Evolutionary conservation across 345 rosid genomes (phyloP).

Genomic region (Rhodamnia rubescens): DNA sequence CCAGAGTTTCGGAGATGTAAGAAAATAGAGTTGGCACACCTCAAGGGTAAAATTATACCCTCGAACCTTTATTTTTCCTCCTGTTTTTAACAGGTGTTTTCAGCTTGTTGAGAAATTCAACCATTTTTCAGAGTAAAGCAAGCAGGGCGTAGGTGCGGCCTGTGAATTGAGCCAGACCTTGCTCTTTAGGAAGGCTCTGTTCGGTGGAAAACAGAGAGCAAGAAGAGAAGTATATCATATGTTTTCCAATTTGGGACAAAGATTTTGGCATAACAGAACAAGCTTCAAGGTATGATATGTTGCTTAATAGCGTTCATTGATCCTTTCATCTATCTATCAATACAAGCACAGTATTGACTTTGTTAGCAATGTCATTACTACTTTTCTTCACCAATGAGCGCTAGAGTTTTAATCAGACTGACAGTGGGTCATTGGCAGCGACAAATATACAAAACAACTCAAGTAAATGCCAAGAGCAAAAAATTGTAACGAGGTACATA

Average conservation of each 20-base stretch:
- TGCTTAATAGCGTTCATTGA: not conserved
- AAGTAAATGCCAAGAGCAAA: not conserved
- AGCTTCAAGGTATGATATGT: not conserved
- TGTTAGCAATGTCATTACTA: not conserved
- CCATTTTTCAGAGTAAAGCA: not conserved
- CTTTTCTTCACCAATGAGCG: not conserved
- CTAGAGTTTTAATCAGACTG: not conserved
- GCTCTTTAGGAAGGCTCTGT: not conserved
- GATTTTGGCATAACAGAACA: not conserved
- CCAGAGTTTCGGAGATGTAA: not conserved
- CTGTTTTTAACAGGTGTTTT: not conserved
- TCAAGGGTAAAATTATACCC: not conserved
- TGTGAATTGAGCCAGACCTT: not conserved
- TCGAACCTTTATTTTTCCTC: not conserved
- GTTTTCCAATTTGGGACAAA: not conserved
- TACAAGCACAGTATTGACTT: not conserved
- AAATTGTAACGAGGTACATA: slow-evolving; percentile 17
- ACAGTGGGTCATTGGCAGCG: not conserved
- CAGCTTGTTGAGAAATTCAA: not conserved
- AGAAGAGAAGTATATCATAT: not conserved
- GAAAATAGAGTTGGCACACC: not conserved
- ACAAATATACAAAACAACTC: not conserved
- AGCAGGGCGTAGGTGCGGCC: not conserved
- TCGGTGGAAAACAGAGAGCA: not conserved
- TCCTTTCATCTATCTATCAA: not conserved